These are phyloP conservation scores for Penicillium sp. DNA, from an alignment of 2,329 filamentous ascomycete species.

Conservation along the genomic window DNA sequence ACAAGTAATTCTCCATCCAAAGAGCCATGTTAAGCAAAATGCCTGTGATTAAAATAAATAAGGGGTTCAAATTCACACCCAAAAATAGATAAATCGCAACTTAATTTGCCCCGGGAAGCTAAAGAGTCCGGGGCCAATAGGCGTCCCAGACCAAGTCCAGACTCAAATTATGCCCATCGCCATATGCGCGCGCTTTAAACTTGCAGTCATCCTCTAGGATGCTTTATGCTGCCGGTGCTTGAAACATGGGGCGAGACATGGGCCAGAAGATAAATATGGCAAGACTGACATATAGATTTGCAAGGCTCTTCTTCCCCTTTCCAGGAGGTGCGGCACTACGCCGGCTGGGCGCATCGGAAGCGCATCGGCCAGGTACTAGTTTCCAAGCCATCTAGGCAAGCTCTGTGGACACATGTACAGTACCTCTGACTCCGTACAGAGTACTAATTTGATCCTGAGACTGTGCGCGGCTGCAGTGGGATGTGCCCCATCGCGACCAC, in stretches of 20 bases:
- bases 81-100: constrained; percentile 6
- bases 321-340: not conserved
- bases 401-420: constrained; percentile 9
- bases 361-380: constrained; percentile 8
- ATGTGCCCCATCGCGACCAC: constrained; percentile 7
- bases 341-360: constrained; percentile 12
- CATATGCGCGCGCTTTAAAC: constrained; percentile 9
- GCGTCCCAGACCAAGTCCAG: not conserved
- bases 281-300: not conserved
- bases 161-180: constrained; percentile 2
- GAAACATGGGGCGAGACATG: constrained; percentile 7
- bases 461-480: constrained; percentile 5
- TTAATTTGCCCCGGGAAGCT: constrained; percentile 2
- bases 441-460: not conserved
- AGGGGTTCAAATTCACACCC: not conserved
- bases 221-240: constrained; percentile 6
- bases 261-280: not conserved
- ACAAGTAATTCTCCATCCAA: not conserved
- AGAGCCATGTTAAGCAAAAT: not conserved
- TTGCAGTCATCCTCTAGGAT: not conserved
- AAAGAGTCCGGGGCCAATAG: constrained; percentile 3
- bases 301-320: constrained; percentile 1
- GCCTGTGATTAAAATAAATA: not conserved
- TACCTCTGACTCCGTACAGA: not conserved
- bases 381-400: constrained; percentile 15